phyloP scores from a whole-genome alignment of 257 asterid genomes.

The Linaria vulgaris region DNA sequence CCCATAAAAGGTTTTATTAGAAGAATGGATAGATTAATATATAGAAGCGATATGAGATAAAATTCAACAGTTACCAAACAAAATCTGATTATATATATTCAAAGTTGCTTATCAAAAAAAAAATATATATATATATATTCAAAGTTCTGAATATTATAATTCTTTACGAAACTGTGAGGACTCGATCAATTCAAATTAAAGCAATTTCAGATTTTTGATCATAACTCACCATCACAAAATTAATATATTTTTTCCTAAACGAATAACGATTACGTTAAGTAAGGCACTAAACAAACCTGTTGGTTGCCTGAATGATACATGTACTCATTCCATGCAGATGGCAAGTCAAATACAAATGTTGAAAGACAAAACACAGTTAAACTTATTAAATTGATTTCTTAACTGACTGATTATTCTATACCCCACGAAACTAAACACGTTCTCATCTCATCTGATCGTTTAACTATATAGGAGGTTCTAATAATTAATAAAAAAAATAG shows the following conservation, averaged over 20 bases:
- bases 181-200: neutral
- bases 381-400: constrained; percentile 58
- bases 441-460: constrained; percentile 17
- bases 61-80: no score
- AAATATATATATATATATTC: no score
- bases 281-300: neutral
- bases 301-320: neutral
- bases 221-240: constrained; percentile 2
- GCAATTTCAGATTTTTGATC: neutral
- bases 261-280: neutral
- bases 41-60: no score
- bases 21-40: no score
- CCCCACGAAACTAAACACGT: constrained; percentile 56
- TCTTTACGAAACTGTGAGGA: neutral
- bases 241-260: neutral
- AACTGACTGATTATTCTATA: constrained; percentile 68
- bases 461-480: constrained; percentile 3
- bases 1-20: no score
- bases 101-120: no score
- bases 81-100: neutral
- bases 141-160: neutral
- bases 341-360: constrained; percentile 48
- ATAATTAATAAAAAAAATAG: constrained; percentile 27
- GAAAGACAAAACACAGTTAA: constrained; percentile 39
- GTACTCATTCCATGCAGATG: constrained; percentile 48